A percentile compares a stretch with the other conserved stretches of the same genome.
Conservation (phyloP, 352 stramenopile species). For the Pythium apleroticum region DNA sequence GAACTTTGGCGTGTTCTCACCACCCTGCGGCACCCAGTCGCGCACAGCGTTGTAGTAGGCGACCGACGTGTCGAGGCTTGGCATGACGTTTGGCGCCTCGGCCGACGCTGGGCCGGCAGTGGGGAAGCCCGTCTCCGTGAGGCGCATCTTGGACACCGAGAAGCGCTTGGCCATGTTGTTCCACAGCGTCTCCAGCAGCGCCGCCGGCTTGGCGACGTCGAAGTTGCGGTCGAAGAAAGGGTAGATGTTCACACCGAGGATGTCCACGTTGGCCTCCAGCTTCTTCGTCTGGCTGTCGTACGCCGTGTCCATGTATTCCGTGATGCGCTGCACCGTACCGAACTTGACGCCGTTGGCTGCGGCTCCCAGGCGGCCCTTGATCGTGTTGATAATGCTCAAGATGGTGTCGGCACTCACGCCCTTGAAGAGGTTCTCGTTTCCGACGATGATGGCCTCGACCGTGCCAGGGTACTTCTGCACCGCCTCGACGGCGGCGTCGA, state of each 20-base stretch:
- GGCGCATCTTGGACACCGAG: constrained; percentile 36
- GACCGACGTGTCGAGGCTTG: constrained; percentile 35
- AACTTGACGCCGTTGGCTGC: constrained; percentile 15
- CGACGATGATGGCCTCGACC: constrained; percentile 28
- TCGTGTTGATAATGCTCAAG: constrained; percentile 26
- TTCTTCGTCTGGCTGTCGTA: constrained; percentile 35
- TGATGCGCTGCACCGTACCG: constrained; percentile 38
- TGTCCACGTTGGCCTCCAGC: constrained; percentile 37
- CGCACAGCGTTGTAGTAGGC: constrained; percentile 30
- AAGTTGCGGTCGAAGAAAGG: constrained; percentile 62
- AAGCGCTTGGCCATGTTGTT: constrained; percentile 42
- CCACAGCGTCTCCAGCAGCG: constrained; percentile 45
- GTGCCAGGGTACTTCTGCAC: constrained; percentile 24
- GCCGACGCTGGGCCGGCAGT: constrained; percentile 37
- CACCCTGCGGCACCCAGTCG: constrained; percentile 24
- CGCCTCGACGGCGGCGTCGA: constrained; percentile 24
- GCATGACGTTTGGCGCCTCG: constrained; percentile 35
- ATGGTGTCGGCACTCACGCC: constrained; percentile 31
- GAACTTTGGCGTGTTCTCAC: constrained; percentile 23
- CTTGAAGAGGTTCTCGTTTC: constrained; percentile 33
- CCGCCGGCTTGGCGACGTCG: constrained; percentile 38
- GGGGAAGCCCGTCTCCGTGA: constrained; percentile 63
- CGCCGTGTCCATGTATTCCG: constrained; percentile 41
- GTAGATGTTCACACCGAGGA: constrained; percentile 63
- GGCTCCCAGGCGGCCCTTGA: constrained; percentile 31